Percentiles rank a stretch among this genome's conserved stretches.
Conservation (phyloP, 139 green algal genomes). For the Haematococcus sp. region DNA sequence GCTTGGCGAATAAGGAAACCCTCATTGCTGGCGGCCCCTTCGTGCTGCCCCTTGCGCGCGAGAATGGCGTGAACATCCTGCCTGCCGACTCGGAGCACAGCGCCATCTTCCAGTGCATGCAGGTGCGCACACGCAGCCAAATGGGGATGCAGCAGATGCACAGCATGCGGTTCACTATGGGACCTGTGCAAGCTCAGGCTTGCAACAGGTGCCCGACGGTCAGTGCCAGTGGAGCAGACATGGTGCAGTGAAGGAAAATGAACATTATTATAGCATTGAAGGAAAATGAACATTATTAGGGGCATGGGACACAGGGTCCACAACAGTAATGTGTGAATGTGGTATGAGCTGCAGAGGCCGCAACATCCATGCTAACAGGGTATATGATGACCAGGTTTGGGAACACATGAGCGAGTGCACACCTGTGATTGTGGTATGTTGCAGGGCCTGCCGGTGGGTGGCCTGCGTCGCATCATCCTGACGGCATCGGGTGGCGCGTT, state of each 20-base stretch:
- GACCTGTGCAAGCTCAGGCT: too few relatives aligned
- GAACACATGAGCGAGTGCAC: too few relatives aligned
- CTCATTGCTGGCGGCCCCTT: slow-evolving; percentile 94
- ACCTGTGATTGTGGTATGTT: slow-evolving; percentile 1
- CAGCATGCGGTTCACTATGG: neutral
- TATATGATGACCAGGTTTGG: too few relatives aligned
- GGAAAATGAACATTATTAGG: too few relatives aligned
- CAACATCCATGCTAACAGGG: too few relatives aligned
- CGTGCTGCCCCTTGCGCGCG: slow-evolving; percentile 88
- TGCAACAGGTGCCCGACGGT: too few relatives aligned
- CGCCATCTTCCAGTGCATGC: slow-evolving; percentile 96
- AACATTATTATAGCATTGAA: too few relatives aligned
- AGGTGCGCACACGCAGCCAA: slow-evolving; percentile 25
- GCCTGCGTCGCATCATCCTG: slow-evolving; percentile 95
- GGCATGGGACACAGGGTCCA: too few relatives aligned
- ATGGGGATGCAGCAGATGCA: neutral
- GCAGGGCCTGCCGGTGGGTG: slow-evolving; percentile 86
- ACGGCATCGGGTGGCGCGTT: slow-evolving; percentile 98
- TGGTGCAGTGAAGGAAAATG: too few relatives aligned
- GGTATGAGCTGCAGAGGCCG: too few relatives aligned
- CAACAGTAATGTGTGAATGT: too few relatives aligned
- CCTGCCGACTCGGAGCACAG: slow-evolving; percentile 97
- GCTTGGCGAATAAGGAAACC: slow-evolving; percentile 99
- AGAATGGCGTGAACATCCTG: slow-evolving; percentile 93
- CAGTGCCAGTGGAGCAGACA: too few relatives aligned